phyloP scores from a whole-genome alignment of 768 basidiomycete species.

The Pulveroboletus sp. region DNA sequence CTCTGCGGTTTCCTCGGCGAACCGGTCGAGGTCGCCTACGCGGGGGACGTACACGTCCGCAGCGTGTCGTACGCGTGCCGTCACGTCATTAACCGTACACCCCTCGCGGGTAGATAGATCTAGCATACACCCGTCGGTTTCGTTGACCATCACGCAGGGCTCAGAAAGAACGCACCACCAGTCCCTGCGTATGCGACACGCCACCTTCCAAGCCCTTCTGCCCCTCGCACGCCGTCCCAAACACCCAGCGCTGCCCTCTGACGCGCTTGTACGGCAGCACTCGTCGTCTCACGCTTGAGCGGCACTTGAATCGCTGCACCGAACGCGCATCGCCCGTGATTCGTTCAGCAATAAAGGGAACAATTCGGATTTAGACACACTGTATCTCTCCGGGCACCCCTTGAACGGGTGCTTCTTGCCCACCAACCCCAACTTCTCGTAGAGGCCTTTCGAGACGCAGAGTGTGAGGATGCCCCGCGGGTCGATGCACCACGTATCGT shows the following conservation, averaged over 20 bases:
- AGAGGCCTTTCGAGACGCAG: constrained; percentile 51
- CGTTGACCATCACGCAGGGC: not conserved
- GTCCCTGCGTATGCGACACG: constrained; percentile 36
- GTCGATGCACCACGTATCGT: constrained; percentile 72
- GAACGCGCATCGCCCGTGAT: not conserved
- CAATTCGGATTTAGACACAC: no score
- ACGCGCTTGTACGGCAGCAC: constrained; percentile 35
- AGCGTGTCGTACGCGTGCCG: constrained; percentile 21
- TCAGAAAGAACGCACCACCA: constrained; percentile 19
- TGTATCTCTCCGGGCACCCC: constrained; percentile 42
- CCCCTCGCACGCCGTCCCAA: constrained; percentile 49
- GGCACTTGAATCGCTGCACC: constrained; percentile 46
- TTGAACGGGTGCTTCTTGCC: constrained; percentile 56
- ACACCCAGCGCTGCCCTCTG: constrained; percentile 38
- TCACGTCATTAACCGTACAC: constrained; percentile 12
- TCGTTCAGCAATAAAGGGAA: no score
- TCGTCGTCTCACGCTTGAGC: constrained; percentile 38
- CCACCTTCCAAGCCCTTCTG: constrained; percentile 39
- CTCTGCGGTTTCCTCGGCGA: constrained; percentile 36
- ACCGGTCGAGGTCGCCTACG: constrained; percentile 26
- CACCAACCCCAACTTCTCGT: constrained; percentile 57
- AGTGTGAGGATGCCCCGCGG: constrained; percentile 56
- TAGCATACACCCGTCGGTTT: no score
- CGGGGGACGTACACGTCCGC: constrained; percentile 41
- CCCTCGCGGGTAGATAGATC: no score